phyloP scores from a whole-genome alignment of 768 basidiomycete genomes.

The Coprinopsis cinerea region DNA sequence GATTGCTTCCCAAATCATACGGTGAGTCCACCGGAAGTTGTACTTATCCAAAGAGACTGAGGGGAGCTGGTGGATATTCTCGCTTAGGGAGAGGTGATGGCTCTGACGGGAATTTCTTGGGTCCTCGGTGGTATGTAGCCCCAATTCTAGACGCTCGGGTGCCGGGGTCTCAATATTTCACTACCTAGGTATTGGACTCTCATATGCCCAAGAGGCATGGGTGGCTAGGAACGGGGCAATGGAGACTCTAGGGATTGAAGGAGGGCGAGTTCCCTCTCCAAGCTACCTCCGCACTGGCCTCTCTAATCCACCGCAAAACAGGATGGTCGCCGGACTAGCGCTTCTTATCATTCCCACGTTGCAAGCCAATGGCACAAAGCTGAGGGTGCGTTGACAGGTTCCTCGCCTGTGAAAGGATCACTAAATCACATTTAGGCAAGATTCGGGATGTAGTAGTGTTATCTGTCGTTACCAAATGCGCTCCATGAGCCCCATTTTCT shows the following conservation, averaged over 20 bases:
- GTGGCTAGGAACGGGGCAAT: neutral
- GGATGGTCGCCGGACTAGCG: too few relatives aligned
- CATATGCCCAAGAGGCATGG: neutral
- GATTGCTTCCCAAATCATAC: slow-evolving; percentile 24
- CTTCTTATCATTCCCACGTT: too few relatives aligned
- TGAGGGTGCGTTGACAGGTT: too few relatives aligned
- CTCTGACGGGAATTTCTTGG: neutral
- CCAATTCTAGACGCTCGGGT: neutral
- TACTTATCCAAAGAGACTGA: neutral
- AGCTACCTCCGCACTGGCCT: too few relatives aligned
- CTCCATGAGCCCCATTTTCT: too few relatives aligned
- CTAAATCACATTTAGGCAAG: too few relatives aligned
- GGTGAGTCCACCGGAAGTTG: slow-evolving; percentile 17
- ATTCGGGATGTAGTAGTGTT: too few relatives aligned
- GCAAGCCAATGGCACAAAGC: too few relatives aligned
- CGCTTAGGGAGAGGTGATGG: neutral
- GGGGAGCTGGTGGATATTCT: neutral
- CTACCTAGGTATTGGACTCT: neutral
- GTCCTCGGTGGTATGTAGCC: neutral
- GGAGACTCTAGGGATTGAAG: neutral
- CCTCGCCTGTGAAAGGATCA: too few relatives aligned
- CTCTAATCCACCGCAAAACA: too few relatives aligned
- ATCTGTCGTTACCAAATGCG: too few relatives aligned
- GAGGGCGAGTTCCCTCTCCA: neutral
- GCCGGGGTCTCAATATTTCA: neutral